Base-by-base conservation (phyloP, 345 rosid genomes). In the Ricinus communis region DNA sequence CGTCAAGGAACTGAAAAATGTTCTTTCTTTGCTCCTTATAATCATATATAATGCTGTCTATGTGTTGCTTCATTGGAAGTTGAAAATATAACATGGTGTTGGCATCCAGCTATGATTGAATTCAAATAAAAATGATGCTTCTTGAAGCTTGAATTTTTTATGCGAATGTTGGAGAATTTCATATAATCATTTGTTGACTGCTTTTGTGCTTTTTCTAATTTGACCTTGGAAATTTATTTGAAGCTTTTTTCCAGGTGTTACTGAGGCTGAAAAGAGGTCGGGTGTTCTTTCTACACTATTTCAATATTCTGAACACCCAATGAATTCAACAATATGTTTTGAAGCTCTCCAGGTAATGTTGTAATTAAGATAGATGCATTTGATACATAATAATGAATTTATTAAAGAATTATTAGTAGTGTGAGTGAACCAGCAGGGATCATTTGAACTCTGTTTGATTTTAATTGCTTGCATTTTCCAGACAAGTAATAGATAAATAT, bases 311-410 rank as follows among this genome's bases (percentile, higher is more conserved):
- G 88, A 85, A 77, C 76, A 74, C 66, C 66, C 80, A 71, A 79
- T 73, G 67, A 85, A 75, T 67, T 80, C 88, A 71, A 66, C 87
- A 51, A 82, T 83, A 72, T 90, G 93, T 82, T 74, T 90, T 82
- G 98, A 91, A 87, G 83, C 97, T 66, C 90, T 94, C 70, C 96
- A 90, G 96, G 98, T 91, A 83, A 76, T 64, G 58, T 60, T 61
- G 53, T 55, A 55, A 63, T 53, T 59, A 69, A 43, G 49, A 49
- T 54, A 58, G 21, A 38, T 65, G 25, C 55, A 18, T 63, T 65
- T 66, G 58, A 25, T 70, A 0, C 62, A 16, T 78, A 16, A 13
- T 56, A 27, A 50, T 68, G 71, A 54, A 71, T 52, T 71, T 27
- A 16, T 69, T 18, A 1, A 31, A 8, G 19, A 5, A 51, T n/a